Conservation (phyloP, 2,329 filamentous ascomycete species). For the Penicillium paneum region DNA sequence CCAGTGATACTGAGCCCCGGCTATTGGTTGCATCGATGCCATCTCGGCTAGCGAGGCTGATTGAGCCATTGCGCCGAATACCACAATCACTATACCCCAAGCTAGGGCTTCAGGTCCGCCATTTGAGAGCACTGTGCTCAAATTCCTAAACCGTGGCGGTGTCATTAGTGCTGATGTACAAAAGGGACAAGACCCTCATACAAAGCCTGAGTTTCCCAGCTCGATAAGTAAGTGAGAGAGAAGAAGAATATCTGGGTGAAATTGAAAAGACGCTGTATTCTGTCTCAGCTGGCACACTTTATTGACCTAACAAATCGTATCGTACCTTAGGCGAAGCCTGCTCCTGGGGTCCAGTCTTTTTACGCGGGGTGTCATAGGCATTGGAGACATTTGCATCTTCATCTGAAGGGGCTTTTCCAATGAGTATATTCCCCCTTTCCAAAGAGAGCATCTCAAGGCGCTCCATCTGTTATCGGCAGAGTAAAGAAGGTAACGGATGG, state of each 20-base stretch:
- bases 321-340: constrained; percentile 3
- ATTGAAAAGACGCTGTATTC: constrained; percentile 11
- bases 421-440: neutral
- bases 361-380: neutral
- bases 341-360: neutral
- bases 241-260: constrained; percentile 14
- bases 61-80: constrained; percentile 25
- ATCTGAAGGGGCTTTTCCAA: neutral
- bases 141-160: neutral
- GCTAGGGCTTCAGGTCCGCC: constrained; percentile 26
- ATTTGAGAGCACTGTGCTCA: constrained; percentile 17
- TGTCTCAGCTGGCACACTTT: neutral
- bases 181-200: neutral
- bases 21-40: constrained; percentile 42
- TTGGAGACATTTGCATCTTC: neutral
- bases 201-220: constrained; percentile 14
- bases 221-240: constrained; percentile 11
- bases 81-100: constrained; percentile 25
- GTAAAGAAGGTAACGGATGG: neutral
- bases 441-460: neutral
- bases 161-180: neutral
- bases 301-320: neutral
- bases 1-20: constrained; percentile 46
- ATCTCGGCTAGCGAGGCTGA: constrained; percentile 39
- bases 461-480: neutral